Percentiles rank a stretch among this genome's conserved stretches.
Conservation (phyloP, 805 yeast genomes). For the Kuraishia capsulata region DNA sequence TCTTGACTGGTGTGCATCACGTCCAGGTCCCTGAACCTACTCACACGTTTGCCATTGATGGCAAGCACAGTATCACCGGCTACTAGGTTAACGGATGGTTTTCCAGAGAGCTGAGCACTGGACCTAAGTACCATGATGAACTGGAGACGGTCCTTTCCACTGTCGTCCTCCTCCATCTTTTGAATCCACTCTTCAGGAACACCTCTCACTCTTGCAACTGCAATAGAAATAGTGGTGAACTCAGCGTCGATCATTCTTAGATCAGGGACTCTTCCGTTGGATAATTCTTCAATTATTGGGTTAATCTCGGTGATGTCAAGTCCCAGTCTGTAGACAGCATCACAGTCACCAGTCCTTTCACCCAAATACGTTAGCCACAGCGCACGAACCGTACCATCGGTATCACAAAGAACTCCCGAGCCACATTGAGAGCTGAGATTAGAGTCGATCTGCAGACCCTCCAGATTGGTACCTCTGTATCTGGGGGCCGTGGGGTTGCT, state of each 20-base stretch:
- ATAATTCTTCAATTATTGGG: constrained; percentile 44
- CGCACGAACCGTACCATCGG: constrained; percentile 73
- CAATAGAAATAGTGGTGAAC: constrained; percentile 55
- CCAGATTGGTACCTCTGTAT: constrained; percentile 78
- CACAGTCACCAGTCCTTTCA: constrained; percentile 54
- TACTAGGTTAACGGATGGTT: constrained; percentile 23
- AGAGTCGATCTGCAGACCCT: constrained; percentile 68
- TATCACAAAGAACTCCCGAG: constrained; percentile 70
- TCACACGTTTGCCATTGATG: constrained; percentile 56
- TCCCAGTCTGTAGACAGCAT: constrained; percentile 64
- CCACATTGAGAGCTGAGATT: constrained; percentile 63
- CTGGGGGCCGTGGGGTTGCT: constrained; percentile 62
- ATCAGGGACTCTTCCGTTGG: constrained; percentile 38
- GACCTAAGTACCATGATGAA: constrained; percentile 65
- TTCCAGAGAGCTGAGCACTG: constrained; percentile 22
- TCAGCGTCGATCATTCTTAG: constrained; percentile 73
- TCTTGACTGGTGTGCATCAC: constrained; percentile 31
- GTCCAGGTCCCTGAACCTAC: constrained; percentile 58
- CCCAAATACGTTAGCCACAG: constrained; percentile 83
- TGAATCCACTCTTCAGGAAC: constrained; percentile 79
- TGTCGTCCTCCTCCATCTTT: constrained; percentile 43
- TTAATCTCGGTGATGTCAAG: constrained; percentile 62
- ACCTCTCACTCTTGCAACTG: constrained; percentile 78
- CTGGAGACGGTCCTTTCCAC: constrained; percentile 58
- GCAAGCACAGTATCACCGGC: constrained; percentile 75